Percentiles rank a stretch among this genome's conserved stretches.
Conservation (phyloP, 1,284 basidiomycete species). For the Marasmius tenuissimus region DNA sequence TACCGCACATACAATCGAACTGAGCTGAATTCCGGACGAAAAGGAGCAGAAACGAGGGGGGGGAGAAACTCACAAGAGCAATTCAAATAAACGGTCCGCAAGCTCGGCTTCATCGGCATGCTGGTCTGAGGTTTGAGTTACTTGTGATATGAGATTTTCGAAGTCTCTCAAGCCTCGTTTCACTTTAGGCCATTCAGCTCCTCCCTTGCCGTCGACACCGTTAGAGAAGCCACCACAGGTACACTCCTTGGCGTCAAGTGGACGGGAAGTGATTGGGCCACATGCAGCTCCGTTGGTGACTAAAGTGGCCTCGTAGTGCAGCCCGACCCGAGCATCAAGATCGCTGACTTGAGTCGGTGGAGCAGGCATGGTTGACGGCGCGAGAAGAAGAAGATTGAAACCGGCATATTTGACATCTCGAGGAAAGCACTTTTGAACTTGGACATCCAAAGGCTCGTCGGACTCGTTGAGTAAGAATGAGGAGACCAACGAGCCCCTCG, state of each 20-base stretch:
- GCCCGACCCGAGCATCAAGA: conserved; percentile 4
- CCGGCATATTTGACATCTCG: conserved; percentile 61
- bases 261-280: conserved; percentile 52
- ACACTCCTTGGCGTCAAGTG: conserved; percentile 48
- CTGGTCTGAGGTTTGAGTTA: conserved; percentile 16
- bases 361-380: conserved; percentile 23
- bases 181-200: conserved; percentile 71
- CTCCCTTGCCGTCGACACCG: conserved; percentile 60
- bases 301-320: conserved; percentile 51
- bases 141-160: conserved; percentile 17
- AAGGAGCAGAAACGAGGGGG: conserved; percentile 11
- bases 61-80: conserved; percentile 58
- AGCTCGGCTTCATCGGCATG: conserved; percentile 25
- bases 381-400: conserved; percentile 73
- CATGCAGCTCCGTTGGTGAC: conserved; percentile 73
- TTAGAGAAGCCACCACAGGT: conserved; percentile 67
- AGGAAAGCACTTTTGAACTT: conserved; percentile 43
- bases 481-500: conserved; percentile 66
- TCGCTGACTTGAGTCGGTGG: neutral
- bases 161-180: conserved; percentile 52
- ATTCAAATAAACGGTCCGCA: conserved; percentile 55
- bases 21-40: neutral
- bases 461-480: conserved; percentile 62
- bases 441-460: conserved; percentile 42
- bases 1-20: neutral